Conservation (phyloP, 176 grass and related monocot genomes). For the bread wheat (Triticum aestivum) region DNA sequence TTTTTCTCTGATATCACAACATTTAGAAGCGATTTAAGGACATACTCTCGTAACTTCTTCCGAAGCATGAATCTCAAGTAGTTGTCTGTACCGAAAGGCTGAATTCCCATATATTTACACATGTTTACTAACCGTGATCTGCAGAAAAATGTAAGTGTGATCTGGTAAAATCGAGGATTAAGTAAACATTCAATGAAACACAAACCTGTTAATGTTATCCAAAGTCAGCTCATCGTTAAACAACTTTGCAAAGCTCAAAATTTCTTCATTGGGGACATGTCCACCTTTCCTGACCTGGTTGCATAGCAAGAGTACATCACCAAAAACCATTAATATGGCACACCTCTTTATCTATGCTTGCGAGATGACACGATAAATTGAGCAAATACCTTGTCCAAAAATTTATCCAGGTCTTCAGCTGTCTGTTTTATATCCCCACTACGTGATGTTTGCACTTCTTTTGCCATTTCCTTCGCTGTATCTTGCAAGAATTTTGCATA, state of each 20-base stretch:
- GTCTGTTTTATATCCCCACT: constrained; percentile 84
- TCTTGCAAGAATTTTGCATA: constrained; percentile 97
- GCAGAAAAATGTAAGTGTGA: constrained; percentile 30
- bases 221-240: constrained; percentile 98
- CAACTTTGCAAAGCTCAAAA: constrained; percentile 91
- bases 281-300: constrained; percentile 91
- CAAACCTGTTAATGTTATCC: constrained; percentile 94
- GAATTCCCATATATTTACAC: constrained; percentile 99
- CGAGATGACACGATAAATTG: constrained; percentile 14
- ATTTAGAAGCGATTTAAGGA: background rate
- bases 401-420: constrained; percentile 91
- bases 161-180: constrained; percentile 14
- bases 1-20: constrained; percentile 3
- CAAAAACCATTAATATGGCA: background rate
- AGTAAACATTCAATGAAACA: constrained; percentile 20
- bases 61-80: constrained; percentile 94
- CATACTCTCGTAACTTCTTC: constrained; percentile 85
- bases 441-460: constrained; percentile 76
- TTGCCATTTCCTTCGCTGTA: constrained; percentile 91
- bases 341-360: constrained; percentile 4
- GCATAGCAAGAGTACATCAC: constrained; percentile 38
- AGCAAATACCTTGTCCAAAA: constrained; percentile 75
- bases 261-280: constrained; percentile 87
- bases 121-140: constrained; percentile 94
- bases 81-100: constrained; percentile 91